Percentiles rank a stretch among this genome's conserved stretches.
Evolutionary conservation across 345 rosid species (phyloP).

Genomic region (Fremontodendron californicum): DNA sequence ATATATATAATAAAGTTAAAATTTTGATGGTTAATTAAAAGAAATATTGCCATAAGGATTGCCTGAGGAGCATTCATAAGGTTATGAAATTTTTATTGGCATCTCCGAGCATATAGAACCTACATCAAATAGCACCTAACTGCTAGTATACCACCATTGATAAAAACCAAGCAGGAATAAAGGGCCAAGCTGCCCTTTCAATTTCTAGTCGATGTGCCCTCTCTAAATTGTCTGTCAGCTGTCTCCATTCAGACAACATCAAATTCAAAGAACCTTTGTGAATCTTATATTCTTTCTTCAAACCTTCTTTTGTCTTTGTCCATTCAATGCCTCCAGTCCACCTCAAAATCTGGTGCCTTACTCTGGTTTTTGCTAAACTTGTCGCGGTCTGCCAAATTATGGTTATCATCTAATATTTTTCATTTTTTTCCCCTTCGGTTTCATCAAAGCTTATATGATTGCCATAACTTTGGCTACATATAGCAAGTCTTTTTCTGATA

Average conservation of each 20-base stretch:
- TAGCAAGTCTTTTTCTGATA: background rate
- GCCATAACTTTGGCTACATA: background rate
- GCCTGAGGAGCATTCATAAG: background rate
- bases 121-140: background rate
- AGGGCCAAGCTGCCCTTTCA: background rate
- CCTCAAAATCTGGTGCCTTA: background rate
- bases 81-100: background rate
- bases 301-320: background rate
- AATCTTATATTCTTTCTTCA: background rate
- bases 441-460: background rate
- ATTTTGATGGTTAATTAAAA: background rate
- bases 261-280: background rate
- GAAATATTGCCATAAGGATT: background rate
- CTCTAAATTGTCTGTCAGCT: background rate
- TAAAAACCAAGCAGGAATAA: background rate
- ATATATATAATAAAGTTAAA: too few relatives aligned
- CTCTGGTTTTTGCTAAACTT: background rate
- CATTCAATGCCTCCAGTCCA: background rate
- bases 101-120: background rate
- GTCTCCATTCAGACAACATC: background rate
- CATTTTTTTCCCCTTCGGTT: background rate
- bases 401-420: background rate
- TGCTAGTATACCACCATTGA: background rate
- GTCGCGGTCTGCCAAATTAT: background rate
- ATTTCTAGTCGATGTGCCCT: background rate